A percentile compares a stretch with the other conserved stretches of the same genome.
Conservation (phyloP, 371 early-diverging fungal species). For the Mucor lusitanicus region DNA sequence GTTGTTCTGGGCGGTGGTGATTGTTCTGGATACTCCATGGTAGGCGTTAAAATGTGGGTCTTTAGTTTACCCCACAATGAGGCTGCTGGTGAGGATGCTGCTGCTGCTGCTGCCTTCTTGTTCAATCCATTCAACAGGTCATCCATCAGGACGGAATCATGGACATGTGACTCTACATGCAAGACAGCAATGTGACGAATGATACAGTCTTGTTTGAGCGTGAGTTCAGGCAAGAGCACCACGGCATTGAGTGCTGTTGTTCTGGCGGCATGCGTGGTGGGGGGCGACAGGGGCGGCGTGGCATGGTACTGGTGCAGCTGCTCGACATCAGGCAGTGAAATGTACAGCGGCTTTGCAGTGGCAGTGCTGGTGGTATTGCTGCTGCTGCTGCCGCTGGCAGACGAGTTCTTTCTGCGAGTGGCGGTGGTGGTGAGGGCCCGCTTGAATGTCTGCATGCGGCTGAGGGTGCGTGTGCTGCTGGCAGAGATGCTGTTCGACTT, state of each 20-base stretch:
- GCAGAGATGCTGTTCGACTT: neutral
- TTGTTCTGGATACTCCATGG: neutral
- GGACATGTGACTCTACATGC: conserved; percentile 9
- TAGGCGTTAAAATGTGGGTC: conserved; percentile 23
- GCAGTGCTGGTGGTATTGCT: neutral
- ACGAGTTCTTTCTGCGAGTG: conserved; percentile 5
- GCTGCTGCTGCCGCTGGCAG: neutral
- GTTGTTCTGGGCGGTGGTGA: too few relatives aligned
- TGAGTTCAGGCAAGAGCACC: conserved; percentile 12
- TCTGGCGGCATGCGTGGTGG: neutral
- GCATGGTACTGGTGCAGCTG: neutral
- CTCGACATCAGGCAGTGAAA: conserved; percentile 19
- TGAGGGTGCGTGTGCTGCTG: neutral
- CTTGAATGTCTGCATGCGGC: conserved; percentile 15
- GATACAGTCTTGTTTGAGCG: conserved; percentile 17
- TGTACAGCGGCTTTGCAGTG: conserved; percentile 3
- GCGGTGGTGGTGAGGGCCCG: conserved; percentile 22
- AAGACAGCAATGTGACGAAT: conserved; percentile 19
- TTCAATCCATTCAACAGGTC: conserved; percentile 2
- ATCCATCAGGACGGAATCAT: neutral
- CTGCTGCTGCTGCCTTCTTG: conserved; percentile 2
- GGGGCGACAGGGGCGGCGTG: conserved; percentile 25
- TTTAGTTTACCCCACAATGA: conserved; percentile 29
- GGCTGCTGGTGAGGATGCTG: neutral
- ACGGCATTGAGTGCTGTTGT: neutral